phyloP scores from a whole-genome alignment of 1,284 basidiomycete species.

The Veloboletus limbatus region DNA sequence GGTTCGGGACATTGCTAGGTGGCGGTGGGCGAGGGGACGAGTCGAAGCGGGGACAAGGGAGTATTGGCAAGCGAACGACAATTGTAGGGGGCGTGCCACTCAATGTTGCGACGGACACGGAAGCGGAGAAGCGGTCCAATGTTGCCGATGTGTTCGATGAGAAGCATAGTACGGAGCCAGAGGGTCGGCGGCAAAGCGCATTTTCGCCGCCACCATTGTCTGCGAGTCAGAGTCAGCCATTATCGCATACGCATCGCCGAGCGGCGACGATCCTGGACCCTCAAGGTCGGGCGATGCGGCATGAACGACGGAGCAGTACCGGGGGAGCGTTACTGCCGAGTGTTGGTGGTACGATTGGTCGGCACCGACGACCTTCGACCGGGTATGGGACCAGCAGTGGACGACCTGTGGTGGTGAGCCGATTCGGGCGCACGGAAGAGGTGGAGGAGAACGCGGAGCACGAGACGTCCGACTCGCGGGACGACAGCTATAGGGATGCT shows the following conservation, averaged over 20 bases:
- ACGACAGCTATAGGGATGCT: conserved; percentile 35
- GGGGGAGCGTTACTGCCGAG: conserved; percentile 56
- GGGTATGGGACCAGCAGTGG: conserved; percentile 44
- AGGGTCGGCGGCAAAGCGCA: conserved; percentile 28
- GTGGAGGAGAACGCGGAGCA: conserved; percentile 43
- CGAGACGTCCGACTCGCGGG: conserved; percentile 38
- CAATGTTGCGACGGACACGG: conserved; percentile 38
- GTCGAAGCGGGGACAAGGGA: conserved; percentile 37
- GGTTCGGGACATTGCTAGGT: conserved; percentile 67
- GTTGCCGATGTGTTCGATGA: conserved; percentile 18
- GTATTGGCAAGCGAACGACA: conserved; percentile 46
- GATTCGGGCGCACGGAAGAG: conserved; percentile 53
- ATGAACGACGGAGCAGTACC: conserved; percentile 76
- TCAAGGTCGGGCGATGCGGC: conserved; percentile 52
- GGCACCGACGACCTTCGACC: conserved; percentile 64
- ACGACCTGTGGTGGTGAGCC: conserved; percentile 42
- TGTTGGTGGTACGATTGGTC: conserved; percentile 55
- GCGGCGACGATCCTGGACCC: conserved; percentile 75
- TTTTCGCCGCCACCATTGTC: conserved; percentile 38
- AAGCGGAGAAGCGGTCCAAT: conserved; percentile 22
- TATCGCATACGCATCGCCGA: conserved; percentile 57
- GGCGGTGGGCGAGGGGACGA: conserved; percentile 44
- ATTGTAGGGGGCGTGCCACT: conserved; percentile 49
- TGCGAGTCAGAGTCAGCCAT: conserved; percentile 55
- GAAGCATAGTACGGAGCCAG: conserved; percentile 16